Evolutionary conservation across 2,329 filamentous ascomycete genomes (phyloP), one percentile per base, ranked within the genome.

Genomic region (Fulvia fulva): DNA sequence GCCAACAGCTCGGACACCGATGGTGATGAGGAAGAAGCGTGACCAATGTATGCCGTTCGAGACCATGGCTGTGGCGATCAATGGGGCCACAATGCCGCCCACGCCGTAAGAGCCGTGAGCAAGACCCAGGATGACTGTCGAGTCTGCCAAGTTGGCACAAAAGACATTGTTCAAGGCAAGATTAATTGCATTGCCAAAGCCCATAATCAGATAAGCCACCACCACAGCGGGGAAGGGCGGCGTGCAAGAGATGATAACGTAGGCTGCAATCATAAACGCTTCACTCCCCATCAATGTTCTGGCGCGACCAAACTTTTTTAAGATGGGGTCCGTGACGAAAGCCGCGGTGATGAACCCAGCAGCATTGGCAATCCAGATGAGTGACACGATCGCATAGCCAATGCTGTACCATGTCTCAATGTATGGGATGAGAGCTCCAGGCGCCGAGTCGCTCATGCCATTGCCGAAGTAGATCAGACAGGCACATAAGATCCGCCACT

Each of bases 361-460:
- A 2, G 63, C 63, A 41, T 65, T 65, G 3, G 59, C 58, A 3
- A 65, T 63, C 76, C 94, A 95, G 68, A 95, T 89, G 37, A 93
- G 77, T 1, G 90, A 93, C 2, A 94, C 88, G 8, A 90, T 75
- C 2, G 86, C 87, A 71, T 94, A 93, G 44, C 87, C 87, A 56
- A 94, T 90, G 58, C 80, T 65, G 69, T 93, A 95, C 67, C 88
- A 83, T 71, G 76, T 79, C 71, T 93, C 88, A 73, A 95, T 88
- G 68, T 91, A 91, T 0, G 90, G 90, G 65, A 95, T 89, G 57
- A 94, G 70, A 11, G 90, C 89, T 68, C 90, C 90, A 1, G 89
- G 84, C 0, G 88, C 76, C 65, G 62, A 63, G 52, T 95, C 91
- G 65, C 84, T 89, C 58, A 94, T 75, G 0, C 89, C 91, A 66